Conservation (phyloP, 2,329 filamentous ascomycete species). For the Penicillium brevicompactum region DNA sequence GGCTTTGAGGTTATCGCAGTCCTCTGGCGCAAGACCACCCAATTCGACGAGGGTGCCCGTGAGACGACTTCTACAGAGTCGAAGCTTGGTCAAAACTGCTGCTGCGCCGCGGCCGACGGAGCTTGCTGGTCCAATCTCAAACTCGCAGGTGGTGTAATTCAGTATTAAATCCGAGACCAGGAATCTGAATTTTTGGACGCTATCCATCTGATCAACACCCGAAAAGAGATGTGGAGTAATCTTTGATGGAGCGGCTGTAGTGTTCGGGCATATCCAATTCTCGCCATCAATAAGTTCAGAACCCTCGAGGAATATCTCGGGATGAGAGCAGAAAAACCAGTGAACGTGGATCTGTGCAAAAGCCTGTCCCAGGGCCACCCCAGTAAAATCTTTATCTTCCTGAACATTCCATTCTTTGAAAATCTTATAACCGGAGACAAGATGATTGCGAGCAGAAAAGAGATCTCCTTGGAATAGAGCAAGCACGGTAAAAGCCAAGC, state of each 20-base stretch:
- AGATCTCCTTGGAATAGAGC: background rate
- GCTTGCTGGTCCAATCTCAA: constrained; percentile 1
- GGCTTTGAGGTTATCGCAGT: background rate
- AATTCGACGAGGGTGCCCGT: background rate
- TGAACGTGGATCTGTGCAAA: background rate
- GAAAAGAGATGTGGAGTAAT: background rate
- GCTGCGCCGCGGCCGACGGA: background rate
- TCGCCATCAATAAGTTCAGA: background rate
- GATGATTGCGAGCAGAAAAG: background rate
- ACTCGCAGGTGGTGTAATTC: background rate
- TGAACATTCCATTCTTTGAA: background rate
- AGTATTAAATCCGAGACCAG: background rate
- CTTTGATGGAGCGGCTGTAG: background rate
- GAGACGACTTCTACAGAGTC: background rate
- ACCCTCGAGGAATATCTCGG: background rate
- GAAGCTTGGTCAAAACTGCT: background rate
- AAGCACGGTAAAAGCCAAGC: background rate
- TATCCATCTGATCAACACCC: background rate
- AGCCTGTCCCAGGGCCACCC: background rate
- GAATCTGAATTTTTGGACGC: background rate
- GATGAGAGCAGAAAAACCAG: background rate
- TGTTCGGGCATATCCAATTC: background rate
- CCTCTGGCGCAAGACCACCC: background rate
- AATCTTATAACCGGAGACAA: background rate
- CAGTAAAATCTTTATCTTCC: background rate